Conservation (phyloP, 495 filamentous ascomycete species). For the Podospora bellae-mahoneyi region DNA sequence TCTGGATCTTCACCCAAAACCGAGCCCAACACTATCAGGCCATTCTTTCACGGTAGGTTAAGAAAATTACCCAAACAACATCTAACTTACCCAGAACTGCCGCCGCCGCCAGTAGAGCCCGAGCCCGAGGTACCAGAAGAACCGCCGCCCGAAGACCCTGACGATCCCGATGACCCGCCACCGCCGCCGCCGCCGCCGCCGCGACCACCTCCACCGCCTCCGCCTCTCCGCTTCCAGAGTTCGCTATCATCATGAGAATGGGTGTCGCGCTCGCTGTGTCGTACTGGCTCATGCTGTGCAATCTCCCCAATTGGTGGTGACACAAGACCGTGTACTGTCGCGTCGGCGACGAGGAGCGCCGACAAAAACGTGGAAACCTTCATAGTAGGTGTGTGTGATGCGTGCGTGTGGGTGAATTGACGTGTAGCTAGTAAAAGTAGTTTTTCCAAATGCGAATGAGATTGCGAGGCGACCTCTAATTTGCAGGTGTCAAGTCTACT, state of each 20-base stretch:
- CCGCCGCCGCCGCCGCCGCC: constrained; percentile 37
- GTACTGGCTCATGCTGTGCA: constrained; percentile 24
- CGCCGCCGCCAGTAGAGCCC: neutral
- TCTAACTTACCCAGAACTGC: constrained; percentile 1
- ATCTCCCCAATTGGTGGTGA: constrained; percentile 19
- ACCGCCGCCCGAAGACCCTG: neutral
- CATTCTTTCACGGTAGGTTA: constrained; percentile 7
- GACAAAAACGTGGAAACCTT: constrained; percentile 10
- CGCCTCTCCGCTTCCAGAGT: constrained; percentile 57
- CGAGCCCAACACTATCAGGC: neutral
- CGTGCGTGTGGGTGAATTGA: neutral
- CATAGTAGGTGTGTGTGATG: constrained; percentile 6
- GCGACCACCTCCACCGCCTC: constrained; percentile 50
- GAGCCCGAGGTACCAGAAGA: too few relatives aligned
- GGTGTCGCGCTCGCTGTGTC: constrained; percentile 25
- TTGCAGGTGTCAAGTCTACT: neutral
- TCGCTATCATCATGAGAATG: constrained; percentile 28
- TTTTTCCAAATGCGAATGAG: neutral
- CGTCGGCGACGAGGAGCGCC: constrained; percentile 17
- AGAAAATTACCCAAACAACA: constrained; percentile 15
- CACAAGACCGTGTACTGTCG: constrained; percentile 17
- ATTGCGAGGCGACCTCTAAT: neutral
- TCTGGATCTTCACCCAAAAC: neutral
- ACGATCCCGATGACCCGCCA: constrained; percentile 14
- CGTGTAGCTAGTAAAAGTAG: neutral